phyloP scores from a whole-genome alignment of 192 early-diverging fungal genomes.

The Funneliformis geosporum region DNA sequence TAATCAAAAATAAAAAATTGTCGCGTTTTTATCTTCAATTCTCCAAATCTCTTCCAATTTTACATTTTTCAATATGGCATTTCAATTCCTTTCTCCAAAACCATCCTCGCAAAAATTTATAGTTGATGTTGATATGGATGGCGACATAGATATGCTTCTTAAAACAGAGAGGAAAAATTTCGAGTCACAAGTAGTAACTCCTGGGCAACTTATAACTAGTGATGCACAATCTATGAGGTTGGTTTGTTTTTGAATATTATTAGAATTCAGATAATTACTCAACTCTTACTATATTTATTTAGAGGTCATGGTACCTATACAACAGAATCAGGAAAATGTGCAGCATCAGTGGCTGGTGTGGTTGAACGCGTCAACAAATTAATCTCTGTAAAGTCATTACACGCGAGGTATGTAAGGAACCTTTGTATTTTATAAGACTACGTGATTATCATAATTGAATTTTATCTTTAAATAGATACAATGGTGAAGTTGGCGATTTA shows the following conservation, averaged over 20 bases:
- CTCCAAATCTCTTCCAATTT: neutral
- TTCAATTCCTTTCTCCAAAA: slow-evolving; percentile 26
- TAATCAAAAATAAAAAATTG: no score
- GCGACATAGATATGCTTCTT: slow-evolving; percentile 24
- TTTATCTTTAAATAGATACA: slow-evolving; percentile 50
- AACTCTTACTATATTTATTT: neutral
- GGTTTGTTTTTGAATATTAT: slow-evolving; percentile 33
- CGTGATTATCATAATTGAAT: neutral
- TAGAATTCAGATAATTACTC: neutral
- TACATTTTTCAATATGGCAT: neutral
- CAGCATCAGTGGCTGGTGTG: slow-evolving; percentile 87
- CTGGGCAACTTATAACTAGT: slow-evolving; percentile 72
- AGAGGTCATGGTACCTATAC: slow-evolving; percentile 90
- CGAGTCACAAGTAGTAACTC: slow-evolving; percentile 58
- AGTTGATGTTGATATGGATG: neutral
- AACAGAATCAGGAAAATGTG: slow-evolving; percentile 54
- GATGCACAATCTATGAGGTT: slow-evolving; percentile 81
- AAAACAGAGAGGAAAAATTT: slow-evolving; percentile 3
- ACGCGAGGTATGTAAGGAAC: slow-evolving; percentile 60
- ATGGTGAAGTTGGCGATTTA: slow-evolving; percentile 95
- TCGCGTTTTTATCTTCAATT: neutral
- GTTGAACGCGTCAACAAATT: slow-evolving; percentile 97
- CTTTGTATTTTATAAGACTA: neutral
- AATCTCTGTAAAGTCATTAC: slow-evolving; percentile 84
- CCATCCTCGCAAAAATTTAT: neutral